Evolutionary conservation across 2,329 filamentous ascomycete species (phyloP), one percentile per base, ranked within the genome.

Genomic region (Grosmannia huntii): DNA sequence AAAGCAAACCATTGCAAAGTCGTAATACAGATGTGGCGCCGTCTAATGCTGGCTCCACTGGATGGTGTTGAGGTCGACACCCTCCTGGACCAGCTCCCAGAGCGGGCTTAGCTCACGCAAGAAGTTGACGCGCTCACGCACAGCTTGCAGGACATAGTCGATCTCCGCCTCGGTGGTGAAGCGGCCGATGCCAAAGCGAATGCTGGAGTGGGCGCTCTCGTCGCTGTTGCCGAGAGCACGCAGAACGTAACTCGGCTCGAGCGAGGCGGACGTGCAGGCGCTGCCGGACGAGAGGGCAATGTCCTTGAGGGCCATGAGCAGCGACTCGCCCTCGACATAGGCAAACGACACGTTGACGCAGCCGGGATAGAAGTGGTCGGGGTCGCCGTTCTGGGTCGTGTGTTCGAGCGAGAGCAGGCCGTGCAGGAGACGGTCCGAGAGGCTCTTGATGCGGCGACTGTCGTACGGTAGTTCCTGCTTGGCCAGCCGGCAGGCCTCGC

Each of bases 261-360:
- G 77, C 1, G 94, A 99, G 0, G 94, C 94, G 5, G 92, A 97
- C 2, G 94, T 99, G 74, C 94, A 99, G 6, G 94, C 94, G 68
- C 90, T 96, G 59, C 94, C 94, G 0, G 94, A 99, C 7, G 92
- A 97, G 41, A 99, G 77, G 0, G 94, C 94, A 72, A 99, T 96
- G 65, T 99, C 94, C 74, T 99, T 99, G 52, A 99, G 76, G 0
- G 94, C 94, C 94, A 99, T 99, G 62, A 99, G 80, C 1, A 99
- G 85, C 2, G 94, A 97, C 73, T 99, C 94, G 64, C 94, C 94
- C 73, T 99, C 94, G 5, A 99, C 90, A 67, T 99, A 99, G 38
- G 94, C 92, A 68, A 99, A 99, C 0, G 94, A 99, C 12, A 99
- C 88, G 71, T 99, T 99, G 61, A 99, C 92, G 66, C 94, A 99